These are phyloP conservation scores for Cardiospermum halicacabum DNA, from an alignment of 345 rosid species.

Conservation along the genomic window DNA sequence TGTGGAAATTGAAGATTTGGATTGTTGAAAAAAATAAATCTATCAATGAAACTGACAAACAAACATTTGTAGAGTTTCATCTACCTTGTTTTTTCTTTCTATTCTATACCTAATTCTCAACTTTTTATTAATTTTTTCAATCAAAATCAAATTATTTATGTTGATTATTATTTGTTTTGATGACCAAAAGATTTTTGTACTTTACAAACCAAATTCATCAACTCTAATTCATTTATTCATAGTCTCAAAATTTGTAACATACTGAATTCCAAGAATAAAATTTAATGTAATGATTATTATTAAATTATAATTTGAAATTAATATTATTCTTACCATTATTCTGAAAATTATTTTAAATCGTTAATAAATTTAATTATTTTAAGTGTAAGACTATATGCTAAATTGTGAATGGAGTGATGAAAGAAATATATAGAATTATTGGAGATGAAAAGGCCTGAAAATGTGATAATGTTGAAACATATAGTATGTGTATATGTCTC, in stretches of 20 bases:
- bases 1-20: not conserved
- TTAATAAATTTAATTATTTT: not conserved
- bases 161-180: no score
- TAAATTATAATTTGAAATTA: no score
- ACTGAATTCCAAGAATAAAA: no score
- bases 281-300: no score
- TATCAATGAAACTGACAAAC: not conserved
- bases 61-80: not conserved
- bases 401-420: no score
- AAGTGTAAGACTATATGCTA: no score
- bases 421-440: slow-evolving; percentile 21
- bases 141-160: not conserved
- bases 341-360: no score
- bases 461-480: slow-evolving; percentile 7
- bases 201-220: not conserved
- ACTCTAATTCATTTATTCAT: not conserved
- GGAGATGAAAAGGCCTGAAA: slow-evolving; percentile 25
- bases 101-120: not conserved
- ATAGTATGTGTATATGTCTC: slow-evolving; percentile 28
- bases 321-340: no score
- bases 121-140: no score
- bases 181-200: not conserved
- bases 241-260: not conserved
- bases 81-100: not conserved
- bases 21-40: not conserved